These are phyloP conservation scores for Skeletonema tropicum DNA, from an alignment of 108 stramenopile genomes.

Conservation along the genomic window DNA sequence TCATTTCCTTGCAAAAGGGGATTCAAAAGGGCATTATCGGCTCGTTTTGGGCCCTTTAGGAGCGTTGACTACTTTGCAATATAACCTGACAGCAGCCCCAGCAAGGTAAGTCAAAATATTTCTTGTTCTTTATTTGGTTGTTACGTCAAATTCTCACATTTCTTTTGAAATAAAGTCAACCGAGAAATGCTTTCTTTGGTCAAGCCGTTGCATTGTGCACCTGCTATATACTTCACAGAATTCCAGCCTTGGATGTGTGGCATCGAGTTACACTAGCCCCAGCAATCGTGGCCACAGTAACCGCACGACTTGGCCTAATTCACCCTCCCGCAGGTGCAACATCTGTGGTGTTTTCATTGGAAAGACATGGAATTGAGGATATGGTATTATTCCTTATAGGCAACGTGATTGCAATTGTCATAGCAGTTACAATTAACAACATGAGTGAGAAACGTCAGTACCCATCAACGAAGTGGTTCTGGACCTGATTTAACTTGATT, in stretches of 20 bases:
- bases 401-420: constrained; percentile 6
- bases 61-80: constrained; percentile 27
- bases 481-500: no score
- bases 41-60: constrained; percentile 17
- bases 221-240: neutral
- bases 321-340: constrained; percentile 32
- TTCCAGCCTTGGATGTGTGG: neutral
- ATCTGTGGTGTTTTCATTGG: constrained; percentile 11
- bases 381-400: constrained; percentile 14
- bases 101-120: neutral
- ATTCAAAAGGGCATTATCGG: no score
- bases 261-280: constrained; percentile 17
- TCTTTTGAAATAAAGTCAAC: constrained; percentile 9
- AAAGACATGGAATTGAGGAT: neutral
- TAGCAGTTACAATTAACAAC: constrained; percentile 24
- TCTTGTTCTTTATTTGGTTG: no score
- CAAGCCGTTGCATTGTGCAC: constrained; percentile 18
- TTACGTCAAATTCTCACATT: no score
- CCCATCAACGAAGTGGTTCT: constrained; percentile 3
- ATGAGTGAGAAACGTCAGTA: constrained; percentile 31
- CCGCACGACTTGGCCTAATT: constrained; percentile 18
- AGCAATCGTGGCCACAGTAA: constrained; percentile 13
- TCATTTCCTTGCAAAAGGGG: neutral
- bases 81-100: constrained; percentile 26
- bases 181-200: constrained; percentile 22